Evolutionary conservation across 768 basidiomycete species (phyloP).

Genomic region (Rhodosporidiobolus odoratus): DNA sequence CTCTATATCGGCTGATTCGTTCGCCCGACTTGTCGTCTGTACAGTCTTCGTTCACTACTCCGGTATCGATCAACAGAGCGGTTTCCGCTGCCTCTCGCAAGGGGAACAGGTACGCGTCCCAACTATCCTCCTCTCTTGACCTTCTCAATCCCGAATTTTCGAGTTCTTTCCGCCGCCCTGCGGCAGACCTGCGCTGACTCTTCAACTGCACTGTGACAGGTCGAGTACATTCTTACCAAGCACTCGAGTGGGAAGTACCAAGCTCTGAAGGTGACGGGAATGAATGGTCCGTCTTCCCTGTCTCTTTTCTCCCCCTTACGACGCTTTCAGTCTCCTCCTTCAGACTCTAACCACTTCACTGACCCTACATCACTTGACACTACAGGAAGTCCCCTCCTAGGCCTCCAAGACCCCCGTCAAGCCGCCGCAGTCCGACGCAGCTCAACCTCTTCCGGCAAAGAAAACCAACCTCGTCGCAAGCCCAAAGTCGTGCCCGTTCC

Average conservation of each 20-base stretch:
- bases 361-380: not conserved
- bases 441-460: too few species aligned
- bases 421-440: too few species aligned
- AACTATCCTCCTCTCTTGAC: not conserved
- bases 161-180: too few species aligned
- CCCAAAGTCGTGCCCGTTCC: too few species aligned
- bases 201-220: not conserved
- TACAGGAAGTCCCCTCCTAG: not conserved
- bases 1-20: too few species aligned
- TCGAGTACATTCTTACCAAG: slow-evolving; percentile 7
- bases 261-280: not conserved
- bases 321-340: not conserved
- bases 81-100: slow-evolving; percentile 6
- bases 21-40: too few species aligned
- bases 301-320: not conserved
- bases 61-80: not conserved
- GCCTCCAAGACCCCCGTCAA: not conserved
- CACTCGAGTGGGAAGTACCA: not conserved
- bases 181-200: not conserved
- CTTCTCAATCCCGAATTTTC: not conserved
- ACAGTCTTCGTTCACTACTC: slow-evolving; percentile 17
- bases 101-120: slow-evolving; percentile 8
- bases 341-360: not conserved
- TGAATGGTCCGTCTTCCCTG: not conserved
- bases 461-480: too few species aligned